Base-by-base conservation (phyloP, 208 protist genomes). In the Acanthamoeba royreba region DNA sequence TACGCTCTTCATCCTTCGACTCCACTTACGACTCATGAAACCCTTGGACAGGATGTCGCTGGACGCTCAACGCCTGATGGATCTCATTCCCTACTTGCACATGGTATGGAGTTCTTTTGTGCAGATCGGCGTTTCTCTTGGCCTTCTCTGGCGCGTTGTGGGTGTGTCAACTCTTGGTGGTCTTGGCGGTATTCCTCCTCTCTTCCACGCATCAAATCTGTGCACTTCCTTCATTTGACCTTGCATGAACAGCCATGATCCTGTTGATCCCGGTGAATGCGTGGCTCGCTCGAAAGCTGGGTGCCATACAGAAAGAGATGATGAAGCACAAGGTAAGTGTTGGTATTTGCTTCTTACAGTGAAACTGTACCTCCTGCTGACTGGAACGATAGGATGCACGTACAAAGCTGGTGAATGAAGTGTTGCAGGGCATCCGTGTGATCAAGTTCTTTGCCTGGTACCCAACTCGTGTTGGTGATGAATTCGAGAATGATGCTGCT, bases 381-480 rank as follows among this genome's bases (percentile, higher is more conserved):
- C n/a, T n/a, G n/a, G n/a, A n/a, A n/a, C n/a, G n/a, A n/a, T n/a
- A n/a, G n/a, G 93, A 94, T 43, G 35, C 17, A 22, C 81, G 93
- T 25, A 93, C 19, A 45, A 94, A 94, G 49, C n/a, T 93, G 17
- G 97, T 98, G 4, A 98, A 97, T 90, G 98, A 99, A 95, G 92
- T 98, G 43, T 79, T 99, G 11, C 97, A 96, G 42, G 97, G 98
- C n/a, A 98, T 98, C 45, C 96, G 98, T 42, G 96, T 99, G 5
- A 96, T 98, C 47, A 99, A 99, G 94, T 97, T 98, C 25, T 98
- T 98, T 94, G 95, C 95, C 7, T 98, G 98, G 97, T 98, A 98
- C 46, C 0, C 58, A 22, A 5, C 55, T 9, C 13, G 11, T 38
- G 31, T 1, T n/a, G n/a, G n/a, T n/a, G n/a, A n/a, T n/a, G n/a